Percentiles rank a stretch among this genome's conserved stretches.
Evolutionary conservation across 768 basidiomycete genomes (phyloP).

Genomic region (Boletales sp.): DNA sequence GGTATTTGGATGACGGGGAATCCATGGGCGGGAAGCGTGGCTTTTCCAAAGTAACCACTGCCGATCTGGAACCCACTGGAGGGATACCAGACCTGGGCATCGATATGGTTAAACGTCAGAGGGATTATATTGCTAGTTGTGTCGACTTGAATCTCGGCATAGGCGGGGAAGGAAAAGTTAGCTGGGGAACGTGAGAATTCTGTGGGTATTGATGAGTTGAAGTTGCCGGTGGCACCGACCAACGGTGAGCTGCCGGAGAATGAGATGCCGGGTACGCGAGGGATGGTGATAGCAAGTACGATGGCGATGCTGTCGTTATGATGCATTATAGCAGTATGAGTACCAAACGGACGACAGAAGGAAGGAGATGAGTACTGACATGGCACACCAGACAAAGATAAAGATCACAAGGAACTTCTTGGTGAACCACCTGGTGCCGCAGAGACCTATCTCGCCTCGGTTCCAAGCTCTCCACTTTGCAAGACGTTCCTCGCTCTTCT

Average conservation of each 20-base stretch:
- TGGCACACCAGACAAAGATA: slow-evolving; percentile 55
- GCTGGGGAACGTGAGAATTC: slow-evolving; percentile 75
- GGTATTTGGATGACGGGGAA: slow-evolving; percentile 69
- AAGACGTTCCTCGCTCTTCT: slow-evolving; percentile 48
- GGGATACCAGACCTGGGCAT: slow-evolving; percentile 68
- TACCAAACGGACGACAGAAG: not conserved
- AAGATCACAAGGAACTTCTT: slow-evolving; percentile 67
- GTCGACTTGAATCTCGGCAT: slow-evolving; percentile 72
- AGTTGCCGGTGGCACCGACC: slow-evolving; percentile 51
- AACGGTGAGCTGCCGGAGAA: slow-evolving; percentile 62
- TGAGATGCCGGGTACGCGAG: slow-evolving; percentile 71
- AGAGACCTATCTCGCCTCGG: slow-evolving; percentile 75
- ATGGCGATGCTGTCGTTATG: slow-evolving; percentile 52
- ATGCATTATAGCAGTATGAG: slow-evolving; percentile 1
- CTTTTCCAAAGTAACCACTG: slow-evolving; percentile 55
- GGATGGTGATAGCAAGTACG: slow-evolving; percentile 74
- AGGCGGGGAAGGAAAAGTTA: slow-evolving; percentile 86
- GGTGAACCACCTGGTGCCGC: slow-evolving; percentile 71
- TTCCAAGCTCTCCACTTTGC: slow-evolving; percentile 74
- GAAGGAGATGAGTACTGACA: slow-evolving; percentile 36
- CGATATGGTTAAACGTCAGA: slow-evolving; percentile 63
- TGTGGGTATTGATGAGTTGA: slow-evolving; percentile 52
- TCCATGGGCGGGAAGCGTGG: slow-evolving; percentile 61
- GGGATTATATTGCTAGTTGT: slow-evolving; percentile 75
- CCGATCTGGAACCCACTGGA: slow-evolving; percentile 63